These are phyloP conservation scores for Pyricularia pennisetigena DNA, from an alignment of 2,329 filamentous ascomycete species.

Conservation along the genomic window DNA sequence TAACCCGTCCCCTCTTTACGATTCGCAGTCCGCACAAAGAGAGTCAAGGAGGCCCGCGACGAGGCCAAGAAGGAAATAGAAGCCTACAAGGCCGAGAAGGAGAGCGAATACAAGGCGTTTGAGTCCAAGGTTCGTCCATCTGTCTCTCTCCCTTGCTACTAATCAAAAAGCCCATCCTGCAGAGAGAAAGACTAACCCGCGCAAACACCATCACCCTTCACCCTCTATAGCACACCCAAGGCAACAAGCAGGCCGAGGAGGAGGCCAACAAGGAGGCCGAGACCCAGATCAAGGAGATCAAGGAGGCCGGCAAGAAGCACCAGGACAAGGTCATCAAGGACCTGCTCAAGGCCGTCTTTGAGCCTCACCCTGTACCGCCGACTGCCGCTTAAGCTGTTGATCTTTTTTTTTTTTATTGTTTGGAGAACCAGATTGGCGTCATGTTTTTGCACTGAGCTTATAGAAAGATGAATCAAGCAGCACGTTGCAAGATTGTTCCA, in stretches of 20 bases:
- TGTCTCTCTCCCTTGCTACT: background rate
- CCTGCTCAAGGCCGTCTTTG: slow-evolving; percentile 74
- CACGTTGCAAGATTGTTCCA: background rate
- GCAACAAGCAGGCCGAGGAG: slow-evolving; percentile 71
- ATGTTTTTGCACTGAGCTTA: background rate
- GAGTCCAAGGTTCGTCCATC: slow-evolving; percentile 52
- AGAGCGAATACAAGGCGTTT: slow-evolving; percentile 90
- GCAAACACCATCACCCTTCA: background rate
- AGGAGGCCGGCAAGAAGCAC: slow-evolving; percentile 67
- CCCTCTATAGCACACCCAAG: slow-evolving; percentile 67
- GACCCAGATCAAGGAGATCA: slow-evolving; percentile 71
- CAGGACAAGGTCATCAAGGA: slow-evolving; percentile 74
- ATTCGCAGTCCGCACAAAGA: slow-evolving; percentile 75
- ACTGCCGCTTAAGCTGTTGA: slow-evolving; percentile 11
- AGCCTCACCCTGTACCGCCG: slow-evolving; percentile 61
- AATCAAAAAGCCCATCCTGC: background rate
- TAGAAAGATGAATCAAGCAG: background rate
- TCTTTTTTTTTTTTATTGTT: background rate
- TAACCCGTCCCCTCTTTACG: slow-evolving; percentile 5
- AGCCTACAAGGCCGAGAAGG: slow-evolving; percentile 80
- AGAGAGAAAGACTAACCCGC: slow-evolving; percentile 8
- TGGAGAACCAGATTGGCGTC: background rate
- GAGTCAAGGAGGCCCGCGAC: slow-evolving; percentile 89
- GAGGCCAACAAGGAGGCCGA: slow-evolving; percentile 76
- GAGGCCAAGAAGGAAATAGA: slow-evolving; percentile 98